Percentiles rank a stretch among this genome's conserved stretches.
These are phyloP conservation scores for Pythium phragmitis DNA, from an alignment of 352 stramenopile genomes.

Conservation along the genomic window DNA sequence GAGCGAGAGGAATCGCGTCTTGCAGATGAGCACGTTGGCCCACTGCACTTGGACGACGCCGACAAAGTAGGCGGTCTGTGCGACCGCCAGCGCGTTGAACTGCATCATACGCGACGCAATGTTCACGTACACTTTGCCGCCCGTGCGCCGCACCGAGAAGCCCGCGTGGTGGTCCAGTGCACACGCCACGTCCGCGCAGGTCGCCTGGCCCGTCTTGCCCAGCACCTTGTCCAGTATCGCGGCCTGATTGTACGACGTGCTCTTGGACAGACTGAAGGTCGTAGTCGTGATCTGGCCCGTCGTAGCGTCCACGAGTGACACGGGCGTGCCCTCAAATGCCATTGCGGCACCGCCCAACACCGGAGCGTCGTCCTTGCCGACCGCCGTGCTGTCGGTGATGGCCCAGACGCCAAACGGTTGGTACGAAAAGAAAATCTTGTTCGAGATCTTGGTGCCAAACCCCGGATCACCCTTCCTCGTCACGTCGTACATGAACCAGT, in stretches of 20 bases:
- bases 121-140: slow-evolving; percentile 55
- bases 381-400: slow-evolving; percentile 42
- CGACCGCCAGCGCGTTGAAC: slow-evolving; percentile 75
- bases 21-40: slow-evolving; percentile 92
- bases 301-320: slow-evolving; percentile 37
- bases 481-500: slow-evolving; percentile 80
- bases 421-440: slow-evolving; percentile 57
- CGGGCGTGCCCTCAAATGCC: slow-evolving; percentile 35
- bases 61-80: slow-evolving; percentile 88
- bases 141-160: slow-evolving; percentile 36
- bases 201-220: slow-evolving; percentile 26
- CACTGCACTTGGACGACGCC: slow-evolving; percentile 89
- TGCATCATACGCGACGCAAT: slow-evolving; percentile 88
- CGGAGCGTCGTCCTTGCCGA: slow-evolving; percentile 28
- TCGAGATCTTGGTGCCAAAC: slow-evolving; percentile 51
- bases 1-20: slow-evolving; percentile 92
- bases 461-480: slow-evolving; percentile 39
- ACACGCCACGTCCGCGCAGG: slow-evolving; percentile 43
- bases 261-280: slow-evolving; percentile 33
- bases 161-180: slow-evolving; percentile 59
- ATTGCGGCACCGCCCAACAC: slow-evolving; percentile 38
- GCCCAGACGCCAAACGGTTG: slow-evolving; percentile 80
- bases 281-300: slow-evolving; percentile 31
- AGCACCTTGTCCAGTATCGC: slow-evolving; percentile 53
- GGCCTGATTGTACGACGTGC: slow-evolving; percentile 45